Percentiles rank a stretch among this genome's conserved stretches.
phyloP scores from a whole-genome alignment of 345 rosid genomes.

The Brassica juncea region DNA sequence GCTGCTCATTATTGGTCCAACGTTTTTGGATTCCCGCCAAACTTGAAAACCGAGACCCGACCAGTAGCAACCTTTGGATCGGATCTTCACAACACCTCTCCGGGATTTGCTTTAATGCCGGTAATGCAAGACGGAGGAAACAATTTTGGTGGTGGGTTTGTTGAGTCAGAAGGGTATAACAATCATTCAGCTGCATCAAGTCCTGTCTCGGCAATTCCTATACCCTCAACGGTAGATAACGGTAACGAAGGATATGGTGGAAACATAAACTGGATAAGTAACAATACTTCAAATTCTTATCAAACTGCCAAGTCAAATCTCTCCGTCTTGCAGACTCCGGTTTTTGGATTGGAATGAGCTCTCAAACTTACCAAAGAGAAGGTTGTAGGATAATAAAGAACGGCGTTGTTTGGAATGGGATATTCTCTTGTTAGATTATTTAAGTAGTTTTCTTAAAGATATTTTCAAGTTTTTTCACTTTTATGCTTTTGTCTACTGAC shows the following conservation, averaged over 20 bases:
- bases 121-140: conserved; percentile 32
- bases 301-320: conserved; percentile 66
- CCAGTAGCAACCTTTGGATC: conserved; percentile 27
- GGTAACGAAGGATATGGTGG: conserved; percentile 50
- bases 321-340: conserved; percentile 78
- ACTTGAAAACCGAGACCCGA: conserved; percentile 22
- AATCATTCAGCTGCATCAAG: conserved; percentile 30
- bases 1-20: conserved; percentile 65
- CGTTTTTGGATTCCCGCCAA: conserved; percentile 44
- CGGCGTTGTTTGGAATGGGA: background rate
- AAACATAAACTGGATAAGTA: conserved; percentile 43
- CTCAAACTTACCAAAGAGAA: background rate
- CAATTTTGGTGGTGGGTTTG: conserved; percentile 40
- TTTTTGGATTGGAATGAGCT: conserved; percentile 85
- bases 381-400: background rate
- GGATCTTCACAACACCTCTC: conserved; percentile 21
- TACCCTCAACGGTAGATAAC: conserved; percentile 34
- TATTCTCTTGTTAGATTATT: conserved; percentile 27
- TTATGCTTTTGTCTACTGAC: conserved; percentile 30
- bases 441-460: background rate
- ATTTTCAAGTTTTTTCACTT: conserved; percentile 7
- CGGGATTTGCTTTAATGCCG: conserved; percentile 39
- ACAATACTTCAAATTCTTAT: conserved; percentile 50
- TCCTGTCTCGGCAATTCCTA: conserved; percentile 44
- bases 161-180: conserved; percentile 41